A percentile compares a stretch with the other conserved stretches of the same genome.
phyloP scores from a whole-genome alignment of 2,329 filamentous ascomycete genomes.

The Stagonosporopsis tanaceti region DNA sequence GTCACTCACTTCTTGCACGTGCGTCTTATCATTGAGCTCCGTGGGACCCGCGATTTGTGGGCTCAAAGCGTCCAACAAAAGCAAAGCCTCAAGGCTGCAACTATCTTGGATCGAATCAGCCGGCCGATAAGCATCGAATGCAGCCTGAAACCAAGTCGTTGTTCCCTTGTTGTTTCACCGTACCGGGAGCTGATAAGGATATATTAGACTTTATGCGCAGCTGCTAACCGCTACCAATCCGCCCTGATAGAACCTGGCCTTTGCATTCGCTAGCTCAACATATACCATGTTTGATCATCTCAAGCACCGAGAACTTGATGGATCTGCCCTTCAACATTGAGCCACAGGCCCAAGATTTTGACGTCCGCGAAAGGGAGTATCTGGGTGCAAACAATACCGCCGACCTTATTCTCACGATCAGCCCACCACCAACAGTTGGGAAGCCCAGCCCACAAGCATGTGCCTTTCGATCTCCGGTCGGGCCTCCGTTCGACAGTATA shows the following conservation, averaged over 20 bases:
- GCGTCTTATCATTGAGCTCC: slow-evolving; percentile 1
- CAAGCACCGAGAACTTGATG: slow-evolving; percentile 24
- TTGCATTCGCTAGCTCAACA: neutral
- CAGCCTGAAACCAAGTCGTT: neutral
- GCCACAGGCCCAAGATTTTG: slow-evolving; percentile 36
- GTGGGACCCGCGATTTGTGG: neutral
- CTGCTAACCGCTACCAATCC: neutral
- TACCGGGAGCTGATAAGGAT: neutral
- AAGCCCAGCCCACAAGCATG: slow-evolving; percentile 66
- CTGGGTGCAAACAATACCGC: slow-evolving; percentile 44
- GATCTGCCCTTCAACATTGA: slow-evolving; percentile 34
- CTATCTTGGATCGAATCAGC: no score
- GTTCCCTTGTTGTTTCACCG: neutral
- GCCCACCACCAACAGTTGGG: slow-evolving; percentile 69
- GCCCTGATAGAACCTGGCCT: neutral
- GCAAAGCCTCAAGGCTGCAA: neutral
- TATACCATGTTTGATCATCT: neutral
- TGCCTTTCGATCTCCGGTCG: slow-evolving; percentile 46
- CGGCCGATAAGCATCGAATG: neutral
- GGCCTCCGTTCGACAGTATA: slow-evolving; percentile 55
- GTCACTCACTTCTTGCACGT: neutral
- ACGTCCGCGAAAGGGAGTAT: slow-evolving; percentile 42
- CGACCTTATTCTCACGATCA: slow-evolving; percentile 66
- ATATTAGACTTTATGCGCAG: neutral
- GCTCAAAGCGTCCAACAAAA: neutral